These are phyloP conservation scores for Phaseolus lunatus DNA, from an alignment of 306 rosid genomes.

Conservation along the genomic window DNA sequence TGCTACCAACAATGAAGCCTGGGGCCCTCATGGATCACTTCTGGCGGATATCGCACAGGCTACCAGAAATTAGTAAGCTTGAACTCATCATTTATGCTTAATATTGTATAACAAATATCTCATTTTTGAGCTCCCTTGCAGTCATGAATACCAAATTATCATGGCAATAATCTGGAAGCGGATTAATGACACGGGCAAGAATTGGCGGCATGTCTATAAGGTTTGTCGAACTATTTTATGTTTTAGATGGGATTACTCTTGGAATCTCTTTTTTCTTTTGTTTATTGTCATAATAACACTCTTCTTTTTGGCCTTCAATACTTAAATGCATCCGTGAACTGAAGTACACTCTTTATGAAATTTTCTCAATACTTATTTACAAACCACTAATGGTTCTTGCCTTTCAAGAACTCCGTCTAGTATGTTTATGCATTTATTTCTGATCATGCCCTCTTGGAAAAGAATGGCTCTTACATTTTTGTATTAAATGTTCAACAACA, in stretches of 20 bases:
- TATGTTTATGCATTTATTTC: conserved; percentile 14
- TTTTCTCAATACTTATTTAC: not conserved
- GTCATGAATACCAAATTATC: conserved; percentile 90
- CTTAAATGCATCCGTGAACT: conserved; percentile 10
- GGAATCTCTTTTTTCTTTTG: not conserved
- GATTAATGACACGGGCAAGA: conserved; percentile 90
- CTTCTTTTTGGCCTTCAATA: not conserved
- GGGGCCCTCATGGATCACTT: conserved; percentile 98
- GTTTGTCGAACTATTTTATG: conserved; percentile 45
- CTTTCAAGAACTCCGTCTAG: conserved; percentile 1
- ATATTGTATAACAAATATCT: conserved; percentile 36
- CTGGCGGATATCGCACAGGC: conserved; percentile 91
- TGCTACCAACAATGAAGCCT: conserved; percentile 93
- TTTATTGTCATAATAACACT: not conserved
- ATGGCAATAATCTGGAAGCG: conserved; percentile 92
- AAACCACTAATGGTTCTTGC: not conserved
- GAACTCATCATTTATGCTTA: conserved; percentile 27
- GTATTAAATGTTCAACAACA: conserved; percentile 44
- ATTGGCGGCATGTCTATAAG: conserved; percentile 98
- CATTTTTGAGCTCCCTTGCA: conserved; percentile 58
- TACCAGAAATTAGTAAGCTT: conserved; percentile 75
- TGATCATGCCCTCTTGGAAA: not conserved
- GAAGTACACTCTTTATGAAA: not conserved
- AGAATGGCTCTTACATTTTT: not conserved
- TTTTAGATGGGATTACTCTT: conserved; percentile 27